A percentile compares a stretch with the other conserved stretches of the same genome.
Conservation (phyloP, 2,329 filamentous ascomycete genomes). For the Penicillium hordei region DNA sequence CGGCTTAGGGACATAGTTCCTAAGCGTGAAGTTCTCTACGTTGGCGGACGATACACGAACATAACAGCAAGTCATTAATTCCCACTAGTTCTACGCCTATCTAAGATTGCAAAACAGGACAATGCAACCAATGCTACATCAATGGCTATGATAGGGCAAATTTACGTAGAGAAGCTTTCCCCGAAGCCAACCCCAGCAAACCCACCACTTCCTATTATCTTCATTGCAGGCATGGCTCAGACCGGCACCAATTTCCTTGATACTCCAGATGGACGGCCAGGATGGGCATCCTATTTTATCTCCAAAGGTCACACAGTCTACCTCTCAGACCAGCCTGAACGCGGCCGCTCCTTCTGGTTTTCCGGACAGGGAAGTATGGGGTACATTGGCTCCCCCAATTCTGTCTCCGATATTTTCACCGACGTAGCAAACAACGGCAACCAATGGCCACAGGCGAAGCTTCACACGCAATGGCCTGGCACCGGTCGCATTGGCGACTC, state of each 20-base stretch:
- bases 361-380: conserved; percentile 1
- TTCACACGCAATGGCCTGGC: conserved; percentile 45
- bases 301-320: conserved; percentile 5
- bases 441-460: conserved; percentile 36
- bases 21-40: conserved; percentile 3
- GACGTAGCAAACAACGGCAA: conserved; percentile 10
- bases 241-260: conserved; percentile 6
- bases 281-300: conserved; percentile 4
- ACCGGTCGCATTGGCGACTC: conserved; percentile 32
- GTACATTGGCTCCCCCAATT: not conserved
- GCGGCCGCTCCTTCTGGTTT: conserved; percentile 1
- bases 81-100: not conserved
- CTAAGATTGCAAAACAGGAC: not conserved
- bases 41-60: conserved; percentile 3
- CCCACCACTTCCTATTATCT: conserved; percentile 3
- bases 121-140: not conserved
- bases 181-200: not conserved
- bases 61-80: not conserved
- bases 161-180: conserved; percentile 5
- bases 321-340: conserved; percentile 4
- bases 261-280: conserved; percentile 5
- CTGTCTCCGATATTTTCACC: conserved; percentile 2
- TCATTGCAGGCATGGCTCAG: conserved; percentile 1
- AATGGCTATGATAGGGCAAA: not conserved
- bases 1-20: conserved; percentile 1